These are phyloP conservation scores for Cercospora zeae-maydis DNA, from an alignment of 2,329 filamentous ascomycete species.

Conservation along the genomic window DNA sequence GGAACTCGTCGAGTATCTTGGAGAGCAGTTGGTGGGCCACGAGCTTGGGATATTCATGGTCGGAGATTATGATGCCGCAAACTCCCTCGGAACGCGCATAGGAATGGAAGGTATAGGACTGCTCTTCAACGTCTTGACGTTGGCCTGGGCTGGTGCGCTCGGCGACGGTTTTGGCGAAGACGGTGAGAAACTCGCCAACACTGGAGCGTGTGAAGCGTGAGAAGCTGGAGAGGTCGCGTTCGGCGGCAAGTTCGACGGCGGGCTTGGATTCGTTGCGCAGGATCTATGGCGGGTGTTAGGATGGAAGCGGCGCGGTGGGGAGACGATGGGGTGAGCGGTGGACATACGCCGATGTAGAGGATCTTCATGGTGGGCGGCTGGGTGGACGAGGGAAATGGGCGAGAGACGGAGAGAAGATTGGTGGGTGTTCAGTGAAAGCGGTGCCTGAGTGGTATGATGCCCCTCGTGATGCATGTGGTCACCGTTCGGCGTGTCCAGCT, in stretches of 20 bases:
- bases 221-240: conserved; percentile 74
- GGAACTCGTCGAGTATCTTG: conserved; percentile 85
- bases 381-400: not conserved
- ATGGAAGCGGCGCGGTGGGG: conserved; percentile 14
- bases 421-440: not conserved
- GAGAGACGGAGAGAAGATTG: not conserved
- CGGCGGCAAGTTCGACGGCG: conserved; percentile 69
- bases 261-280: conserved; percentile 76
- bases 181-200: conserved; percentile 69
- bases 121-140: conserved; percentile 77
- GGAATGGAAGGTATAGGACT: conserved; percentile 63
- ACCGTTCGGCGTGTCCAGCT: conserved; percentile 1
- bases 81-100: conserved; percentile 47
- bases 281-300: conserved; percentile 53
- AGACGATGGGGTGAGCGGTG: conserved; percentile 10
- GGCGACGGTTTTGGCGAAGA: conserved; percentile 84
- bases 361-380: conserved; percentile 67
- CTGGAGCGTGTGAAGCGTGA: conserved; percentile 69
- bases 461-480: conserved; percentile 13
- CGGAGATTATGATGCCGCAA: conserved; percentile 47
- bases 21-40: conserved; percentile 83
- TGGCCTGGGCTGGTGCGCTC: conserved; percentile 76
- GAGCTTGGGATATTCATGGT: conserved; percentile 57
- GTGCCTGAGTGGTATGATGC: conserved; percentile 7
- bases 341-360: conserved; percentile 75